Evolutionary conservation across 768 basidiomycete species (phyloP), one percentile per base, ranked within the genome.

Genomic region (Psilocybe cyanescens): DNA sequence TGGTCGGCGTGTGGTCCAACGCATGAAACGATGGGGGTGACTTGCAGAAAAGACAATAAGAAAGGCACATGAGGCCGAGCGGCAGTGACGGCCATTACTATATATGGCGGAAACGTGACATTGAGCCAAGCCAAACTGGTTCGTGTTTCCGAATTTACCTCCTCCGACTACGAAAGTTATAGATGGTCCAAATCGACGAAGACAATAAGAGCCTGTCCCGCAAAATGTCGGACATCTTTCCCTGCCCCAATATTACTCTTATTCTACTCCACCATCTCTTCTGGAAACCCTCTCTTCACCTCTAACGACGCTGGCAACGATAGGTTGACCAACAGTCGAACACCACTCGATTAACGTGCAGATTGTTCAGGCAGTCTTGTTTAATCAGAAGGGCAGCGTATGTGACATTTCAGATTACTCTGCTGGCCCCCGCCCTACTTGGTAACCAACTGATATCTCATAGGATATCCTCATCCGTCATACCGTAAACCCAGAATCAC

Each of bases 141-240:
- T 62, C 66, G 45, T 9, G 33, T 54, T 63, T 58, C 54, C 55
- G 12, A 24, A 57, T 57, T 41, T 50, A 50, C 50, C 59, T 44
- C 37, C 53, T 61, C 45, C 65, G 54, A 41, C n/a, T 57, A 30
- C 55, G 54, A 60, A 59, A 54, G 46, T 47, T 45, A 35, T 37
- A 54, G 56, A 62, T 62, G 58, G 63, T 61, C 64, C 62, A 55
- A 66, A 61, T 46, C 65, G 62, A 39, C 56, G 59, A 67, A 71
- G 70, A 76, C 72, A 74, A 75, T 75, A 75, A 76, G 74, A 73
- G 54, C 52, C 59, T 47, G 48, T 58, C 55, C 47, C 55, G 57
- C 67, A 73, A 73, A 69, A 73, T 72, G 72, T 63, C 58, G 51
- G 52, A 57, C 64, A 55, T 37, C 28, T 61, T 55, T 49, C 54